Evolutionary conservation across 2,329 filamentous ascomycete genomes (phyloP), one percentile per base, ranked within the genome.

Genomic region (Ceratocystis variospora): DNA sequence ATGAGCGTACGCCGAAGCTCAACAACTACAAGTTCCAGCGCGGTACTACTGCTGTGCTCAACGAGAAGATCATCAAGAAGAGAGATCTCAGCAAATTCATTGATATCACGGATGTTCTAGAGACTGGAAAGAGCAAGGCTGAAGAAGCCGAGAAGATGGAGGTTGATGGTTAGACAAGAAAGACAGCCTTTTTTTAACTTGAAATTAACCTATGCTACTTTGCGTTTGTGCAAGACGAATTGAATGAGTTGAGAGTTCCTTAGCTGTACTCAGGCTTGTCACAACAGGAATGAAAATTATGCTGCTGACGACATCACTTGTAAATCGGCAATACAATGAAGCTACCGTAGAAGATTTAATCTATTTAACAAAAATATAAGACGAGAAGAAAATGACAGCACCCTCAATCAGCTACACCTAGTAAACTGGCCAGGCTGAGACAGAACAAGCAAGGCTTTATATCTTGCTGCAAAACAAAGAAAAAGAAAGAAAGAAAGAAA

Each of bases 51-150:
- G 93, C 92, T 8, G 89, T 94, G 70, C 80, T 99, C 74, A 94
- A 96, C 76, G 90, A 99, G 81, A 96, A 95, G 82, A 83, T 97
- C 71, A 96, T 97, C 75, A 91, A 84, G 73, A 94, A 90, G 80
- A 88, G 93, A 76, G 90, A 99, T 73, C 88, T 99, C 73, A 88
- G 88, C 75, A 93, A 95, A 76, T 97, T 94, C 76, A 87, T 97
- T 68, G 95, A 88, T 37, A 88, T 99, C 68, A 87, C 96, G 72
- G 92, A 97, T 75, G 77, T 96, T 72, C 83, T 87, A 66, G 82
- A 85, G 66, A 85, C 87, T 69, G 83, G 83, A 63, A 44, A 46
- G 31, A 19, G 28, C 57, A 83, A 87, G 73, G 78, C 53, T 8
- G 44, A 31, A 7, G 83, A 86, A 68, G 83, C 83, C 62, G 86